Evolutionary conservation across 345 rosid species (phyloP).

Genomic region (Conringia planisiliqua): DNA sequence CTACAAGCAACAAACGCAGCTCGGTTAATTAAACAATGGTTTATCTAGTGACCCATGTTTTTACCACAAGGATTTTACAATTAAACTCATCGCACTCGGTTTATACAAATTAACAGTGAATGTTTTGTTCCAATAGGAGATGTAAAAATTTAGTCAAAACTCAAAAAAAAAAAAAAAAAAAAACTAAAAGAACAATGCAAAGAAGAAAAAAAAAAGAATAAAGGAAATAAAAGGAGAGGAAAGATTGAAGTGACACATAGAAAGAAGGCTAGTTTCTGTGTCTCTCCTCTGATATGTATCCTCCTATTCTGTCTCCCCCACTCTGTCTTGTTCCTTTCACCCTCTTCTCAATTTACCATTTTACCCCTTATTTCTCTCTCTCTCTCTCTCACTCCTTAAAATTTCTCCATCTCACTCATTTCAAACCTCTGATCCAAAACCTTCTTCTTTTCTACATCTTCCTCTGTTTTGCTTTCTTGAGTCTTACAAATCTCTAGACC

Average conservation of each 20-base stretch:
- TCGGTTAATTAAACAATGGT: background rate
- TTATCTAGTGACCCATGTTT: background rate
- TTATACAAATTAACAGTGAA: background rate
- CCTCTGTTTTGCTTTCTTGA: conserved; percentile 17
- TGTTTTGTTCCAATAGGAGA: conserved; percentile 1
- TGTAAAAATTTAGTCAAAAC: background rate
- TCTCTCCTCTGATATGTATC: conserved; percentile 33
- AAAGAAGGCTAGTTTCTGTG: conserved; percentile 22
- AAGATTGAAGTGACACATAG: conserved; percentile 32
- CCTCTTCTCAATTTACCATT: background rate
- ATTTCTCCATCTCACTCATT: conserved; percentile 25
- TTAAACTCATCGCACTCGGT: background rate
- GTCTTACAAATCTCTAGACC: conserved; percentile 10
- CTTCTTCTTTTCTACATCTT: no score
- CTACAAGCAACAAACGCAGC: background rate
- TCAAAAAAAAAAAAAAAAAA: background rate
- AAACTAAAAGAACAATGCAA: background rate
- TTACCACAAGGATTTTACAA: background rate
- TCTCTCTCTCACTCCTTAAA: background rate
- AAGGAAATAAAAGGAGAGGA: conserved; percentile 5
- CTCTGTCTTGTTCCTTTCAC: conserved; percentile 62
- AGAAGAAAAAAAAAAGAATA: background rate
- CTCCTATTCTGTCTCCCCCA: conserved; percentile 41
- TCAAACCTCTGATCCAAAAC: conserved; percentile 24
- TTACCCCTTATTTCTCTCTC: background rate